Conservation (phyloP, 441 rosid species). For the Brassica balearica region DNA sequence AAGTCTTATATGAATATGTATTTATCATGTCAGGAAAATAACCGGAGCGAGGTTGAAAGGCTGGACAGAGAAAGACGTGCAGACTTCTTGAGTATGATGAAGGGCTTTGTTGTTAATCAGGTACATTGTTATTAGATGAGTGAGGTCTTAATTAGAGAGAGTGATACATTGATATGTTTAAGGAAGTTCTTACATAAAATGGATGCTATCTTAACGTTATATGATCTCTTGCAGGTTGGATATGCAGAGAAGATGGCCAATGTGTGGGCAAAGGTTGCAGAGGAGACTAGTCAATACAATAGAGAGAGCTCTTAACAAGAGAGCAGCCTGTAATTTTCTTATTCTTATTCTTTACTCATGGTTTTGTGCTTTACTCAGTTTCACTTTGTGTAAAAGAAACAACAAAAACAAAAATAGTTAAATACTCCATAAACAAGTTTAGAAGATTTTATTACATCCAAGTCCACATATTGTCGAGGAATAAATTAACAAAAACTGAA, state of each 20-base stretch:
- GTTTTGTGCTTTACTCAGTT: neutral
- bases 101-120: conserved; percentile 92
- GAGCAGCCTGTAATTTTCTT: neutral
- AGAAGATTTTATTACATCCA: neutral
- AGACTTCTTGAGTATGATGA: conserved; percentile 84
- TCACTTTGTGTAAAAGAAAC: neutral
- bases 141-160: neutral
- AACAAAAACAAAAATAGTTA: conserved; percentile 2
- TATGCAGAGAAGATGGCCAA: conserved; percentile 87
- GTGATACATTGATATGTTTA: neutral
- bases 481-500: neutral
- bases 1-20: conserved; percentile 14
- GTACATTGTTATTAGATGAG: conserved; percentile 42
- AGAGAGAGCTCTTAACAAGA: conserved; percentile 29
- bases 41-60: conserved; percentile 82
- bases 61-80: conserved; percentile 81
- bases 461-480: neutral
- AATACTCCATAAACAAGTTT: neutral
- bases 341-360: neutral
- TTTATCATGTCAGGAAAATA: conserved; percentile 70
- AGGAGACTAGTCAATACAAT: conserved; percentile 48
- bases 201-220: too few species aligned
- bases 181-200: too few species aligned
- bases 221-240: conserved; percentile 64
- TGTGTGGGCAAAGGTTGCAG: conserved; percentile 91